phyloP scores from a whole-genome alignment of 2,329 filamentous ascomycete species.

The Diaporthe ilicicola region DNA sequence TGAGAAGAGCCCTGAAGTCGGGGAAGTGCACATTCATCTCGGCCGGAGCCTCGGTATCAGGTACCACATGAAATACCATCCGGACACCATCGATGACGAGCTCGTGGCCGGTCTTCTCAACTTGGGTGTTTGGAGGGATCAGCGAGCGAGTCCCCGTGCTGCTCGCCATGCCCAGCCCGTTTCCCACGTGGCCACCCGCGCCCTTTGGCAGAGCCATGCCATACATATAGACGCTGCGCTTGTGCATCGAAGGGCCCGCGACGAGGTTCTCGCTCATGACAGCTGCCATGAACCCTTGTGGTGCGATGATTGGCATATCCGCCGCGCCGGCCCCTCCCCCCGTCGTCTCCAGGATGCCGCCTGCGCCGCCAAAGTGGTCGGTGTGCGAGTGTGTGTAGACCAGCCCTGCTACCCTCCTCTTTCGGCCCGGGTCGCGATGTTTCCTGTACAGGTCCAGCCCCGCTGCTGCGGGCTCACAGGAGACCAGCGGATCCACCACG shows the following conservation, averaged over 20 bases:
- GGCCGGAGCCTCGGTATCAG: constrained; percentile 51
- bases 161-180: constrained; percentile 46
- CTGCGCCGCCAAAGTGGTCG: constrained; percentile 48
- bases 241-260: constrained; percentile 49
- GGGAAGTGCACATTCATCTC: constrained; percentile 54
- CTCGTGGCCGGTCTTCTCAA: constrained; percentile 44
- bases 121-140: constrained; percentile 45
- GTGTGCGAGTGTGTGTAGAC: constrained; percentile 52
- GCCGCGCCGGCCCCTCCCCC: background rate
- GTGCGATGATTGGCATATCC: constrained; percentile 42
- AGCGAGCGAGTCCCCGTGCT: constrained; percentile 44
- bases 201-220: constrained; percentile 42
- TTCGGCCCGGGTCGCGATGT: constrained; percentile 34
- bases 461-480: constrained; percentile 45
- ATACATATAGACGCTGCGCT: constrained; percentile 50
- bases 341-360: constrained; percentile 34
- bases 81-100: constrained; percentile 45
- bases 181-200: constrained; percentile 47
- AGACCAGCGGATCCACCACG: constrained; percentile 49
- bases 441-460: constrained; percentile 46
- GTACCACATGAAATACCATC: constrained; percentile 51
- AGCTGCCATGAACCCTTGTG: constrained; percentile 49
- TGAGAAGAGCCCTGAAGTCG: constrained; percentile 45
- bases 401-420: constrained; percentile 42
- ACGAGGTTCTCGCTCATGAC: constrained; percentile 49